Evolutionary conservation across 768 basidiomycete genomes (phyloP), one percentile per base, ranked within the genome.

Genomic region (Mycena venus): DNA sequence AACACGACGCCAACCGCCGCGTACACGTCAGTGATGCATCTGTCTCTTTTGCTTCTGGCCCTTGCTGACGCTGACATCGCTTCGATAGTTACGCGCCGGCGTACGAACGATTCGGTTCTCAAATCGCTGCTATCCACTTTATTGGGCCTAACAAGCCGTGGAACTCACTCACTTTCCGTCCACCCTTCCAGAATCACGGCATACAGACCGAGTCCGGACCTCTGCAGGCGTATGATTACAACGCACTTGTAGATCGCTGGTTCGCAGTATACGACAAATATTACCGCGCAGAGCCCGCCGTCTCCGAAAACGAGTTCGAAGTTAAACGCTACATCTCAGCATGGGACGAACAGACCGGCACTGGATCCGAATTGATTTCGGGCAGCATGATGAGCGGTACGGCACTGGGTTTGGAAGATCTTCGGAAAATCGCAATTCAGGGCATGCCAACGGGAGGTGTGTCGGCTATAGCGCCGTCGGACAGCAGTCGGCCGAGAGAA

Each of bases 81-180:
- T 77, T 79, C 76, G 68, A 72, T 79, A 97, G 96, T 63, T 99
- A 99, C 85, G 96, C 97, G 7, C 98, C 98, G 70, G 98, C 98
- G 15, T 99, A 98, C 83, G 93, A 94, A 82, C 94, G 97, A 47
- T 99, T 94, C 80, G 97, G 96, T 38, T 91, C 94, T 53, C 89
- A 93, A 78, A 97, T 97, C 82, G 91, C 91, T 58, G 93, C 92
- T 69, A 90, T 98, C 72, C 97, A 99, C 83, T 99, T 98, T 80
- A 99, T 99, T 77, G 98, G 98, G 19, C 89, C 92, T n/a, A 91
- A 95, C 83, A 99, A 99, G 85, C 98, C 98, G 17, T 99, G 98
- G 98, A 88, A 91, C 61, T 90, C 91, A 21, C 87, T 96, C 61
- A 82, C 90, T 58, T 92, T 88, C 82, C 92, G 96, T 36, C 86